Conservation (phyloP, 306 rosid genomes). For the Cicer judaicum region DNA sequence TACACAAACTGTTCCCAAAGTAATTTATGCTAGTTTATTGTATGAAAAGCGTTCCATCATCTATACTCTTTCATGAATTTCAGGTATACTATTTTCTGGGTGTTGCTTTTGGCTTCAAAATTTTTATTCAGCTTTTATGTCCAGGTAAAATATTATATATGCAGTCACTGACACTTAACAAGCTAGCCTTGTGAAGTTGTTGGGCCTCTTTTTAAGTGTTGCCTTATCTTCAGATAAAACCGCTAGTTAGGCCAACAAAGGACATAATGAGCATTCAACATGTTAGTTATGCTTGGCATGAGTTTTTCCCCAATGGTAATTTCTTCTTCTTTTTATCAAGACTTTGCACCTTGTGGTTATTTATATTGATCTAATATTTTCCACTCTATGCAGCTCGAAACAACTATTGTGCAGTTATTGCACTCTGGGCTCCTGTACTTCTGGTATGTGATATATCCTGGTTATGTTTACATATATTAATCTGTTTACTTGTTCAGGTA, state of each 20-base stretch:
- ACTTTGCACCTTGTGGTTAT: constrained; percentile 1
- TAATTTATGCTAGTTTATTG: constrained; percentile 30
- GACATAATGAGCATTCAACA: constrained; percentile 78
- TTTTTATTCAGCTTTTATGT: constrained; percentile 75
- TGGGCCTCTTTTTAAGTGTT: constrained; percentile 34
- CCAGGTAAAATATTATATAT: constrained; percentile 60
- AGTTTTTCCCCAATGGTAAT: constrained; percentile 86
- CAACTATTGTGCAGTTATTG: constrained; percentile 72
- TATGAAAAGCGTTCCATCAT: constrained; percentile 44
- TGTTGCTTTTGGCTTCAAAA: constrained; percentile 77
- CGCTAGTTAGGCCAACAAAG: constrained; percentile 86
- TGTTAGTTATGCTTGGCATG: constrained; percentile 85
- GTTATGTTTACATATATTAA: constrained; percentile 38
- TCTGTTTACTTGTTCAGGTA: constrained; percentile 35
- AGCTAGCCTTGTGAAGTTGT: constrained; percentile 39
- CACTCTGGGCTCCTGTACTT: constrained; percentile 90
- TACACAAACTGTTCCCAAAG: constrained; percentile 30
- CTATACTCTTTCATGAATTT: constrained; percentile 43
- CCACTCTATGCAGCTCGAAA: constrained; percentile 63
- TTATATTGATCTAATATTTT: constrained; percentile 45
- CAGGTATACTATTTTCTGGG: constrained; percentile 97
- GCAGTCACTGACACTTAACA: constrained; percentile 29
- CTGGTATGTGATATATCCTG: constrained; percentile 53
- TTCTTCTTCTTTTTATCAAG: constrained; percentile 41
- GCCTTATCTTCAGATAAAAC: constrained; percentile 73